These are phyloP conservation scores for Colletotrichum sp. DNA, from an alignment of 2,329 filamentous ascomycete genomes.

Conservation along the genomic window DNA sequence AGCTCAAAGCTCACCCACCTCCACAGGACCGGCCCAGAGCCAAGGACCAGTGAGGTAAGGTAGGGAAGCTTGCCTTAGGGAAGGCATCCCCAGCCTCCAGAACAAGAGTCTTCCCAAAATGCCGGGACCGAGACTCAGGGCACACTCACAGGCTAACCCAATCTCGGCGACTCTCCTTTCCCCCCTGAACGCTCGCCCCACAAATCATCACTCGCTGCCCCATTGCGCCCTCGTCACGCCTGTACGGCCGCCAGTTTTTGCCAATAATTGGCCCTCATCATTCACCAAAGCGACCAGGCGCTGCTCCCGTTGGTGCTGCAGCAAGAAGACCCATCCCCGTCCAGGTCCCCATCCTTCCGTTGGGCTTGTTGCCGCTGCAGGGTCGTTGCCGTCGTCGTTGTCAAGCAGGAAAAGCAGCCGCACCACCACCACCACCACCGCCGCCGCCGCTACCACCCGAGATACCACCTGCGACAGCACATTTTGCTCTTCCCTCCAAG, in stretches of 20 bases:
- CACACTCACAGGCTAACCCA: constrained; percentile 11
- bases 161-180: constrained; percentile 8
- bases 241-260: neutral
- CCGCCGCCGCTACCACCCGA: neutral
- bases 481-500: neutral
- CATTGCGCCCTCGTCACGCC: neutral
- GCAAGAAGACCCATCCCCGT: neutral
- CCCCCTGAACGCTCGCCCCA: constrained; percentile 11
- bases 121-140: constrained; percentile 15
- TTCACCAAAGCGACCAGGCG: neutral
- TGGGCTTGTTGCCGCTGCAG: neutral
- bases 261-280: constrained; percentile 7
- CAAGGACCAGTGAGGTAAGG: neutral
- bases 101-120: constrained; percentile 11
- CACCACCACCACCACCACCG: neutral
- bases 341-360: neutral
- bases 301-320: neutral
- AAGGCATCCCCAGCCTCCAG: neutral
- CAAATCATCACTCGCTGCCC: neutral
- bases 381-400: neutral
- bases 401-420: neutral
- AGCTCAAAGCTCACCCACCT: neutral
- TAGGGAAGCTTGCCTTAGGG: neutral
- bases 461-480: neutral
- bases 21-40: neutral